Conservation (phyloP, 768 basidiomycete species). For the Trichaptum fuscoviolaceum region DNA sequence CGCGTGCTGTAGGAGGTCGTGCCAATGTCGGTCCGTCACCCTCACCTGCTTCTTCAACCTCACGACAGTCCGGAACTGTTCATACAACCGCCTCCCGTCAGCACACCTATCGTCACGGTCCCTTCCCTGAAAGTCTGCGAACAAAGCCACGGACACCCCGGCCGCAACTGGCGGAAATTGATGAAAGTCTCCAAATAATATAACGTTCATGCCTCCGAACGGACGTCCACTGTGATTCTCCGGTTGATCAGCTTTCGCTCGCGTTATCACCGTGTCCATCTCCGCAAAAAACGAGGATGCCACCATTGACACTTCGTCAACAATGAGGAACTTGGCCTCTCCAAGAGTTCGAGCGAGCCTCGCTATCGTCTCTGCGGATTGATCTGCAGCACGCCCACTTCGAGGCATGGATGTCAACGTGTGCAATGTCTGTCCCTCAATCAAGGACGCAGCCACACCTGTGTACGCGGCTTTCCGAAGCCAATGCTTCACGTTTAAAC, state of each 20-base stretch:
- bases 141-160: neutral
- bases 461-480: slow-evolving; percentile 35
- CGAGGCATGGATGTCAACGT: neutral
- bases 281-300: slow-evolving; percentile 9
- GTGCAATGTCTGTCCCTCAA: slow-evolving; percentile 33
- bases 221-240: slow-evolving; percentile 7
- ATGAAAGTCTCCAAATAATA: slow-evolving; percentile 38
- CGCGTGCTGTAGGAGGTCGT: slow-evolving; percentile 23
- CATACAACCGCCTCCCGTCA: slow-evolving; percentile 21
- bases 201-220: slow-evolving; percentile 29
- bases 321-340: slow-evolving; percentile 11
- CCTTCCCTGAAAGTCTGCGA: neutral
- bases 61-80: slow-evolving; percentile 28
- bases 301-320: slow-evolving; percentile 10
- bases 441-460: slow-evolving; percentile 35
- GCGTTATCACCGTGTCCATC: neutral
- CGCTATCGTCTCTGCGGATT: slow-evolving; percentile 7
- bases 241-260: slow-evolving; percentile 10
- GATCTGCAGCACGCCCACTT: slow-evolving; percentile 10
- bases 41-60: slow-evolving; percentile 32
- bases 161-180: slow-evolving; percentile 39
- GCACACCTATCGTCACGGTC: neutral
- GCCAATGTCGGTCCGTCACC: slow-evolving; percentile 27
- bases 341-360: slow-evolving; percentile 8
- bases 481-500: neutral